A percentile compares a stretch with the other conserved stretches of the same genome.
These are phyloP conservation scores for Eucommia ulmoides DNA, from an alignment of 257 asterid genomes.

Conservation along the genomic window DNA sequence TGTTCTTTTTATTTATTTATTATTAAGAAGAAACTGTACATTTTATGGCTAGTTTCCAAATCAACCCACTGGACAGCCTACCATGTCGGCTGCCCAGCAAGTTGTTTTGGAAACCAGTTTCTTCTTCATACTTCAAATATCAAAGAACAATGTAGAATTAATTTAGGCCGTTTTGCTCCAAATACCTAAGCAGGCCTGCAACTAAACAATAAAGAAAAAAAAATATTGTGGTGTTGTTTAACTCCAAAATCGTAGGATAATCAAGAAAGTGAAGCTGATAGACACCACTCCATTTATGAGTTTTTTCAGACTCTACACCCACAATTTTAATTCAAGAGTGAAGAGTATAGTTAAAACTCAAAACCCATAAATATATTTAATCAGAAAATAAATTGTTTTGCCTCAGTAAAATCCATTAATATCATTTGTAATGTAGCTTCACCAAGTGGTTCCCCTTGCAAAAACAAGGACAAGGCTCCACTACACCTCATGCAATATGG, in stretches of 20 bases:
- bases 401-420: not conserved
- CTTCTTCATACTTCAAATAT: too few relatives aligned
- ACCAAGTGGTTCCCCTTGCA: constrained; percentile 22
- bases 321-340: not conserved
- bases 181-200: too few relatives aligned
- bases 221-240: not conserved
- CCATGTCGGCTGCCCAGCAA: too few relatives aligned
- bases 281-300: not conserved
- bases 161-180: too few relatives aligned
- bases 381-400: not conserved
- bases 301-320: not conserved
- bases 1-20: too few relatives aligned
- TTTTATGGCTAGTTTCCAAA: too few relatives aligned
- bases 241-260: not conserved
- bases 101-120: too few relatives aligned
- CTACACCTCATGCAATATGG: not conserved
- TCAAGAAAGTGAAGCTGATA: not conserved
- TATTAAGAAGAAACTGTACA: too few relatives aligned
- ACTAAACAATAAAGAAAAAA: too few relatives aligned
- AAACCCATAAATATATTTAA: not conserved
- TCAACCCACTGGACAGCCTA: too few relatives aligned
- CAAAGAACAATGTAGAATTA: too few relatives aligned
- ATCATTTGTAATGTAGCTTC: not conserved
- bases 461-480: not conserved
- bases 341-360: not conserved